Base-by-base conservation (phyloP, 106 monocot species). In the Acorus gramineus region DNA sequence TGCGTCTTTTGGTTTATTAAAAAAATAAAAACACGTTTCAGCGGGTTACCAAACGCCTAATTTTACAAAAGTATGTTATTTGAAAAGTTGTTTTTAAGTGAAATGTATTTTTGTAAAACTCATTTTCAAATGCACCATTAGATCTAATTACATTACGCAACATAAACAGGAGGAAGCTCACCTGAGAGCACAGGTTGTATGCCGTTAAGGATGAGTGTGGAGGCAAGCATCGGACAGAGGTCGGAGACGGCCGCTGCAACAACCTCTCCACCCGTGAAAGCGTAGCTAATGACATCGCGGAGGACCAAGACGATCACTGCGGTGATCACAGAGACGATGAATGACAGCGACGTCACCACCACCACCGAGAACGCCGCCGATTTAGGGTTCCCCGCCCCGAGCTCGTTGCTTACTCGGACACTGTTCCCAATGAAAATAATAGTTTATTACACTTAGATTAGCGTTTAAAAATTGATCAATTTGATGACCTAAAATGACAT, bases 371-470 rank as follows among this genome's bases (percentile, higher is more conserved):
- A 94, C 3, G 75, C 81, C 0, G 93, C 86, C 42, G 93, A 65
- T 13, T 86, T 86, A 0, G 93, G 93, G 70, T 94, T 71, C 2
- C 89, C 84, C 0, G 84, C 93, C 3, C 93, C 93, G 8, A 94
- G 74, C 74, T 94, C 89, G n/a, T 94, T 94, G 78, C 93, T 89
- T 48, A 89, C 89, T 47, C 93, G 74, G 42, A 94, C 89, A 56
- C 93, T 94, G 74, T 9, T 4, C 5, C 47, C 7, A 42, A 45
- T 28, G 14, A 11, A 0, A 8, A 61, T 42, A 61, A 8, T 6
- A 9, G n/a, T 44, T 4, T 54, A 6, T 11, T 2, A 7, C 50
- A 7, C 46, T 49, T 8, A 53, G 11, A 50, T 12, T 56, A 5
- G 42, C 3, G 47, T 6, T 50, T 28, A 49, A 58, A 49, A 13